Percentiles rank a stretch among this genome's conserved stretches.
Evolutionary conservation across 768 basidiomycete species (phyloP).

Genomic region (Omphalotus guepiniiformis): DNA sequence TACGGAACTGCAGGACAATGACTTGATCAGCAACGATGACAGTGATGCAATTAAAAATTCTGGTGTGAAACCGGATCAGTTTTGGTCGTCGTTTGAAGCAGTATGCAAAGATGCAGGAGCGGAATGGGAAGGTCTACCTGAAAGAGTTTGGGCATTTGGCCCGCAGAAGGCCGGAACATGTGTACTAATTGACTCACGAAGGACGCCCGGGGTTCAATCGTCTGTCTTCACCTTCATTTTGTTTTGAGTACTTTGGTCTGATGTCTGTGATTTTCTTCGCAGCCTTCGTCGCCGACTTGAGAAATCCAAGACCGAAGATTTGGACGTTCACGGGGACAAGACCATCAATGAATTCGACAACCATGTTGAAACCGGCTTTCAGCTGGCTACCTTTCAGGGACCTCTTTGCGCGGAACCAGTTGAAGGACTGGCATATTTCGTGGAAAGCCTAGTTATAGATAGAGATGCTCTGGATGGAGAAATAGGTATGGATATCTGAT

Average conservation of each 20-base stretch:
- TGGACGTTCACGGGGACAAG: conserved; percentile 29
- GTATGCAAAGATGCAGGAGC: conserved; percentile 70
- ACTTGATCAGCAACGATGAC: conserved; percentile 36
- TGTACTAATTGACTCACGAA: conserved; percentile 73
- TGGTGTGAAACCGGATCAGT: conserved; percentile 67
- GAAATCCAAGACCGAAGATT: conserved; percentile 28
- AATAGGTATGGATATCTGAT: conserved; percentile 44
- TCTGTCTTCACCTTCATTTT: not conserved
- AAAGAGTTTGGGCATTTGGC: conserved; percentile 88
- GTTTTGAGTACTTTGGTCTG: no score
- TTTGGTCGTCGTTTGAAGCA: conserved; percentile 69
- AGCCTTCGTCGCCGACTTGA: conserved; percentile 54
- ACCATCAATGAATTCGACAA: conserved; percentile 63
- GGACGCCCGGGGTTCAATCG: conserved; percentile 31
- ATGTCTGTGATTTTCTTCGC: conserved; percentile 8
- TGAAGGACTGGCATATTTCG: conserved; percentile 87
- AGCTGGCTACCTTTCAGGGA: conserved; percentile 90
- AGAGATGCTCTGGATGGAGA: conserved; percentile 56
- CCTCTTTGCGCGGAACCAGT: conserved; percentile 95
- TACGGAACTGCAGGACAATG: conserved; percentile 34
- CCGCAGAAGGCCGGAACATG: conserved; percentile 86
- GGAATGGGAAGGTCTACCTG: conserved; percentile 74
- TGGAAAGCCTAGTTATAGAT: conserved; percentile 72
- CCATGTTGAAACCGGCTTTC: conserved; percentile 89
- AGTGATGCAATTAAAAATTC: conserved; percentile 61